Conservation (phyloP, 306 rosid species). For the Herpetospermum pedunculosum region DNA sequence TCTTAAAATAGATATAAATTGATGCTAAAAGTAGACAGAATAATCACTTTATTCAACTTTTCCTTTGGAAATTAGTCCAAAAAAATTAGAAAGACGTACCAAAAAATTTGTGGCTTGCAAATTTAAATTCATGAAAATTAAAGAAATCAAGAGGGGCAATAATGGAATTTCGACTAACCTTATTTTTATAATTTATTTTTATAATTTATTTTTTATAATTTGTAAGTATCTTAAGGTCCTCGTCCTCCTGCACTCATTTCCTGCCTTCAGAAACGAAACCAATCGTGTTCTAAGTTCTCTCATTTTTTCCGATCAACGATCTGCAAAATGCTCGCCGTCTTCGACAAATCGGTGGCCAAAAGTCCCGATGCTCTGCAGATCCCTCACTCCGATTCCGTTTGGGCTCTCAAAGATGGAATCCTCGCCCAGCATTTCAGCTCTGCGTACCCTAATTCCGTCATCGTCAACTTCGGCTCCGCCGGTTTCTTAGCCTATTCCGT, state of each 20-base stretch:
- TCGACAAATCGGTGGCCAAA: constrained; percentile 77
- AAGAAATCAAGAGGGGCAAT: not conserved
- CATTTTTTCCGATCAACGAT: constrained; percentile 16
- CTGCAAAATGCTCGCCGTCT: constrained; percentile 72
- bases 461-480: constrained; percentile 53
- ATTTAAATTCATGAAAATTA: not conserved
- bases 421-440: constrained; percentile 53
- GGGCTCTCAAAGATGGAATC: constrained; percentile 64
- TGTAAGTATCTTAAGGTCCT: not conserved
- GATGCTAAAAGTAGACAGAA: not conserved
- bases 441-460: constrained; percentile 49
- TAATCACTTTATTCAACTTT: not conserved
- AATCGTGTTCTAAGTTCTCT: not conserved
- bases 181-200: not conserved
- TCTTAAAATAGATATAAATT: not conserved
- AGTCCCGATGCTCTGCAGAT: constrained; percentile 65
- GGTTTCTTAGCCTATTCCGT: constrained; percentile 55
- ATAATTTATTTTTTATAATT: not conserved
- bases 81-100: not conserved
- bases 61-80: not conserved
- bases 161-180: not conserved
- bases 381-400: constrained; percentile 45
- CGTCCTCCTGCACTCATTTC: not conserved
- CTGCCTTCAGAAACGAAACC: not conserved
- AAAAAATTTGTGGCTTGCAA: not conserved